Conservation (phyloP, 371 early-diverging fungal species). For the Cokeromyces recurvatus region DNA sequence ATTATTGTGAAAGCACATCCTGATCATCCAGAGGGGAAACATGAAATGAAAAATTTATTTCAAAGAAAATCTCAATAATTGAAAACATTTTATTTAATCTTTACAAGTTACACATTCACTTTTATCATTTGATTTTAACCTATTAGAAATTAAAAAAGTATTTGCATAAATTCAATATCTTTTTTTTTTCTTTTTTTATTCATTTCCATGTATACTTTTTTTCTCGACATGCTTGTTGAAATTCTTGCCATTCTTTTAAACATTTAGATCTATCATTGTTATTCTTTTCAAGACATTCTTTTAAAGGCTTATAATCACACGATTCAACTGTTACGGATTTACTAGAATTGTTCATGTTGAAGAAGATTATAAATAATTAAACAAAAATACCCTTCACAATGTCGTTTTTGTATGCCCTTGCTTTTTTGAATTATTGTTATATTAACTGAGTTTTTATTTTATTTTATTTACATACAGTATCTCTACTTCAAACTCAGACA, state of each 20-base stretch:
- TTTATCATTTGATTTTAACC: constrained; percentile 11
- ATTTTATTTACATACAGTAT: too few relatives aligned
- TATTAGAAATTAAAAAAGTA: neutral
- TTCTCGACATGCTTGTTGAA: constrained; percentile 48
- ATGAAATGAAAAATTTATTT: constrained; percentile 7
- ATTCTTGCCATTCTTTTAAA: constrained; percentile 60
- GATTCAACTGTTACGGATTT: constrained; percentile 12
- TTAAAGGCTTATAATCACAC: constrained; percentile 54
- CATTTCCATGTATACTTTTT: too few relatives aligned
- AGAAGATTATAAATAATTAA: too few relatives aligned
- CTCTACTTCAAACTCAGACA: too few relatives aligned
- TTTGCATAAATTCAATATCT: neutral
- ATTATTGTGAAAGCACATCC: constrained; percentile 20
- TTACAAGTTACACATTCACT: constrained; percentile 21
- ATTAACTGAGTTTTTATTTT: too few relatives aligned
- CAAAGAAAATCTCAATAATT: constrained; percentile 2
- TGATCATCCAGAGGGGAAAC: constrained; percentile 7
- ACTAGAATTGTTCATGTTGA: too few relatives aligned
- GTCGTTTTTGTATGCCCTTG: too few relatives aligned
- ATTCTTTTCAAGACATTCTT: constrained; percentile 49
- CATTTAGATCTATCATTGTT: constrained; percentile 57
- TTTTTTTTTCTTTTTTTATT: too few relatives aligned
- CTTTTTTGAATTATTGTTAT: too few relatives aligned
- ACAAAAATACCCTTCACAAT: too few relatives aligned
- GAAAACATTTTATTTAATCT: constrained; percentile 1